Percentiles rank a stretch among this genome's conserved stretches.
Conservation (phyloP, 768 basidiomycete genomes). For the Termitomyces sp. region DNA sequence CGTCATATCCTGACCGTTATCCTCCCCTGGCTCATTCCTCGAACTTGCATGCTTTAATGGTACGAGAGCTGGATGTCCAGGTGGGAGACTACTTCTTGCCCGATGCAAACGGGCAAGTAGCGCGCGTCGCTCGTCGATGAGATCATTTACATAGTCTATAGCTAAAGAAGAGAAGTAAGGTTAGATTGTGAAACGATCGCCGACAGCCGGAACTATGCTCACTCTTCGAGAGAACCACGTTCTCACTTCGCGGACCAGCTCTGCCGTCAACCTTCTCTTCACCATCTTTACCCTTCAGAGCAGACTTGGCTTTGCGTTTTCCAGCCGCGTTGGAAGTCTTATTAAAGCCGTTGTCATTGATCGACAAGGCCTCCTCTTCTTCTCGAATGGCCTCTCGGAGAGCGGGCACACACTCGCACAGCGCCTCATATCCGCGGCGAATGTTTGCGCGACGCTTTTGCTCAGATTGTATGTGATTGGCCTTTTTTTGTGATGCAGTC, state of each 20-base stretch:
- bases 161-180: conserved; percentile 38
- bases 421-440: conserved; percentile 79
- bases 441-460: conserved; percentile 94
- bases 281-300: conserved; percentile 34
- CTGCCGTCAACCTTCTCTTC: conserved; percentile 71
- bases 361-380: conserved; percentile 51
- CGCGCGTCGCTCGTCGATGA: conserved; percentile 54
- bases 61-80: conserved; percentile 52
- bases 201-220: conserved; percentile 23
- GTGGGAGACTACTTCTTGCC: conserved; percentile 53
- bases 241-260: conserved; percentile 87
- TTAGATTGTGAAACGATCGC: not conserved
- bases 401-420: conserved; percentile 80
- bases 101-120: conserved; percentile 56
- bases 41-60: conserved; percentile 19
- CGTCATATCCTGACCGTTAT: conserved; percentile 3
- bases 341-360: conserved; percentile 15
- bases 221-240: conserved; percentile 87
- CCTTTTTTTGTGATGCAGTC: conserved; percentile 83
- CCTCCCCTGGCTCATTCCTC: conserved; percentile 15
- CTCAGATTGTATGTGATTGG: conserved; percentile 91
- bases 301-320: conserved; percentile 44
- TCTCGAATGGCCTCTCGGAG: conserved; percentile 74
- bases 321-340: conserved; percentile 19
- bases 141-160: conserved; percentile 75